Conservation (phyloP, 805 yeast genomes). For the Myxozyma neotropica region DNA sequence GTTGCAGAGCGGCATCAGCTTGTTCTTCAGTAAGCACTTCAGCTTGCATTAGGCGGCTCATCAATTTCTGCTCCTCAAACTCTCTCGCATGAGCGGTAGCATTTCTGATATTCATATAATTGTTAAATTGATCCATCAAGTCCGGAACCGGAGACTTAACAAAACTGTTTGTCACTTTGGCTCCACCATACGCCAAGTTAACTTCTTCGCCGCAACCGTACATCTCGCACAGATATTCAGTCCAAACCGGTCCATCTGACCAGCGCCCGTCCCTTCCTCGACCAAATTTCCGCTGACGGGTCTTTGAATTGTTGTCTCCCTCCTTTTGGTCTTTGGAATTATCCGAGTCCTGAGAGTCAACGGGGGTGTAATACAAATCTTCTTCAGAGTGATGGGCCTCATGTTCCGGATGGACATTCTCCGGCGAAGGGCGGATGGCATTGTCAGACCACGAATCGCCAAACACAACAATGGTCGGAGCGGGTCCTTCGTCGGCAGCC, state of each 20-base stretch:
- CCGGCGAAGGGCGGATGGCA: conserved; percentile 18
- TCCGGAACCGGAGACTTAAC: conserved; percentile 31
- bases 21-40: not conserved
- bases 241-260: conserved; percentile 32
- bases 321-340: too few relatives aligned
- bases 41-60: not conserved
- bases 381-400: not conserved
- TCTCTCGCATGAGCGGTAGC: not conserved
- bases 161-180: conserved; percentile 26
- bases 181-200: conserved; percentile 32
- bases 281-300: conserved; percentile 24
- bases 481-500: not conserved
- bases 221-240: conserved; percentile 24
- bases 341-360: not conserved
- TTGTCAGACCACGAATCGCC: conserved; percentile 35
- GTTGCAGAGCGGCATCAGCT: not conserved
- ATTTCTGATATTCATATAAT: conserved; percentile 8
- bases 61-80: not conserved
- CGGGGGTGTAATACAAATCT: conserved; percentile 1
- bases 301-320: not conserved
- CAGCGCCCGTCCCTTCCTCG: conserved; percentile 28
- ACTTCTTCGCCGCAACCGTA: conserved; percentile 13
- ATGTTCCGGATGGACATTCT: not conserved
- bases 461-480: conserved; percentile 19
- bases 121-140: conserved; percentile 9